Base-by-base conservation (phyloP, 495 filamentous ascomycete species). In the Thermochaetoides thermophila region DNA sequence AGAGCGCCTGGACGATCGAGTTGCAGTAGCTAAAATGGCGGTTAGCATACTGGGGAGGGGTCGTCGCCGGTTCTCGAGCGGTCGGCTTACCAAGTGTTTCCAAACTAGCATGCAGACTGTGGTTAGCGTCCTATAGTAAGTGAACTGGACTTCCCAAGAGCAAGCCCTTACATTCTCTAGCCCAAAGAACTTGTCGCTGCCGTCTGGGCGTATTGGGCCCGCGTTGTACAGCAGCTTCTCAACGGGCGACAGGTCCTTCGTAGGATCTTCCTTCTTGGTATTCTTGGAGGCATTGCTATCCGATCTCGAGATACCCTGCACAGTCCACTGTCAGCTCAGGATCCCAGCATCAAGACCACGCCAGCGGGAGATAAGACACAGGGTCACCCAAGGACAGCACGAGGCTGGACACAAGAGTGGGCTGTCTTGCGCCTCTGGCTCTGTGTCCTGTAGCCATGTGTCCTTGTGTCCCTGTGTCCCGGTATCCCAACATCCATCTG, bases 171-270 rank as follows among this genome's bases (percentile, higher is more conserved):
- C 85, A 63, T 97, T 97, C 58, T 96, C 89, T 65, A 96, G 76
- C 3, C 91, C 89, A 63, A 87, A 96, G 60, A 92, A 96, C 64
- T 94, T 94, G 59, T 97, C 89, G 55, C 81, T 95, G 14, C 91
- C 89, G 63, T 97, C 86, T 23, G 61, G 61, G 38, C 84, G 71
- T 37, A 87, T 58, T 1, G 84, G 67, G 9, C 84, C 83, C 31
- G 83, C 71, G 53, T 85, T 81, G 40, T 71, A 67, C 19, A 95
- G 57, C 55, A 83, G 71, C 63, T 78, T 89, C 60, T 92, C 81
- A 13, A 95, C 53, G 9, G 85, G 80, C 4, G 81, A 87, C 34
- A 76, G 57, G 50, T 78, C 76, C 10, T 63, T 68, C 26, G 63
- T 52, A 41, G 76, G 66, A 36, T 73, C 69, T 34, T 86, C 80